phyloP scores from a whole-genome alignment of 805 yeast species.

The Sungouiozyma intestinalis region DNA sequence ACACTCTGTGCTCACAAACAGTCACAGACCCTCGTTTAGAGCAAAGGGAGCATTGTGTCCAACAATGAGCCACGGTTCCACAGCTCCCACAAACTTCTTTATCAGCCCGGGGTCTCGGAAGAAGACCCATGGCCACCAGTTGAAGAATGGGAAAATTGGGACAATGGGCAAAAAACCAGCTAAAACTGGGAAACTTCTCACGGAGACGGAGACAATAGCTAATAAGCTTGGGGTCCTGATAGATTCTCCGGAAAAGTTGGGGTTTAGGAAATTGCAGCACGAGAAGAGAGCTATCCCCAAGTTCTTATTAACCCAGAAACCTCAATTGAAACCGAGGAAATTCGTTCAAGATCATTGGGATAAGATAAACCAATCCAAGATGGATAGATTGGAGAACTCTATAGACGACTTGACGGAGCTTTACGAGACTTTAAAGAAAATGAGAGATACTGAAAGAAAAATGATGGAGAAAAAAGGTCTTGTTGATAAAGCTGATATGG shows the following conservation, averaged over 20 bases:
- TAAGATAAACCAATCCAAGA: conserved; percentile 50
- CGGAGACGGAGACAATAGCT: not conserved
- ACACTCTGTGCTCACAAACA: too few species aligned
- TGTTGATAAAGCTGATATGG: conserved; percentile 78
- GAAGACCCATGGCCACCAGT: not conserved
- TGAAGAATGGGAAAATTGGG: not conserved
- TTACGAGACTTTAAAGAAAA: conserved; percentile 61
- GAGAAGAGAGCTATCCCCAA: conserved; percentile 26
- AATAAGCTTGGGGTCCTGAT: conserved; percentile 18
- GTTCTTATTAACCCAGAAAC: conserved; percentile 30
- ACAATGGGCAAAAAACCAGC: not conserved
- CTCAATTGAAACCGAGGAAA: conserved; percentile 24
- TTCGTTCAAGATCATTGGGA: conserved; percentile 56
- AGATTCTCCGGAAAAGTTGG: conserved; percentile 14
- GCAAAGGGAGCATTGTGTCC: not conserved
- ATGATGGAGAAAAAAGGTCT: conserved; percentile 72
- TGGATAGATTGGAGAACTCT: conserved; percentile 41
- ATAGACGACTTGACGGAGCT: conserved; percentile 57
- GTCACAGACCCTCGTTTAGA: not conserved
- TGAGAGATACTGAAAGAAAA: conserved; percentile 65
- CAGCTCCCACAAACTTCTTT: not conserved
- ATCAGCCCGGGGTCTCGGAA: conserved; percentile 1
- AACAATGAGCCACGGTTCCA: not conserved
- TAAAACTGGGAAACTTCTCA: conserved; percentile 1
- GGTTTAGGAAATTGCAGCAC: conserved; percentile 14